These are phyloP conservation scores for Elongisporangium anandrum DNA, from an alignment of 352 stramenopile genomes.

Conservation along the genomic window DNA sequence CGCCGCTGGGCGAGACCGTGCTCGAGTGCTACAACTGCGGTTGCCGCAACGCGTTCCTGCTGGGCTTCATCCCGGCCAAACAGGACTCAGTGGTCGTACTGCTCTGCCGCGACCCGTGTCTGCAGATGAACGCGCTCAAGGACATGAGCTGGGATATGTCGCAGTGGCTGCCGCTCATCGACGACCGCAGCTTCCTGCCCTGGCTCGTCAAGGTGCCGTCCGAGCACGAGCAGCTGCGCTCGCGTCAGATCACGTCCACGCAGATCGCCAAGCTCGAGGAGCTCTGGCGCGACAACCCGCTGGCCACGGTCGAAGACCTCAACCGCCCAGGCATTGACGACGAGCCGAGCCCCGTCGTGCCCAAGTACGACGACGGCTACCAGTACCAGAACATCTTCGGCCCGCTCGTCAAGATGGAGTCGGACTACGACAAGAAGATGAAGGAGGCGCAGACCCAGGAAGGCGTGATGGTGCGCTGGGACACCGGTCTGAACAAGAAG, in stretches of 20 bases:
- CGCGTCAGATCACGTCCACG: conserved; percentile 91
- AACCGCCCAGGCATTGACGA: conserved; percentile 91
- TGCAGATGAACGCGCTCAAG: conserved; percentile 96
- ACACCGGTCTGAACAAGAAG: conserved; percentile 96
- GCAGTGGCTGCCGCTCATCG: conserved; percentile 98
- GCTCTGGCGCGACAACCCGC: conserved; percentile 96
- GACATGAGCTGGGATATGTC: conserved; percentile 99
- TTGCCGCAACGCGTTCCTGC: conserved; percentile 96
- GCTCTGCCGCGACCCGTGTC: conserved; percentile 95
- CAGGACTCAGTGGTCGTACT: conserved; percentile 96
- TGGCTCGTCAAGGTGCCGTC: conserved; percentile 96
- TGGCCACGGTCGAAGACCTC: conserved; percentile 95
- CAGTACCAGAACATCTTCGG: conserved; percentile 99
- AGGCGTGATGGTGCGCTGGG: conserved; percentile 90
- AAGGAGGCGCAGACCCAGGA: conserved; percentile 97
- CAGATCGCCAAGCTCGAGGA: conserved; percentile 88
- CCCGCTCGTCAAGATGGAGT: conserved; percentile 99
- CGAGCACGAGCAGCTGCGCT: conserved; percentile 90
- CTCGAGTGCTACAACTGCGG: conserved; percentile 99
- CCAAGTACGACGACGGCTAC: conserved; percentile 98
- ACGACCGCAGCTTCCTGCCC: conserved; percentile 95
- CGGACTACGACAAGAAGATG: conserved; percentile 99
- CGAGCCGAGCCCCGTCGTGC: conserved; percentile 77
- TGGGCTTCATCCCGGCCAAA: conserved; percentile 98
- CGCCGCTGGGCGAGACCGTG: conserved; percentile 94